Percentiles rank a stretch among this genome's conserved stretches.
phyloP scores from a whole-genome alignment of 257 asterid genomes.

The Primulina eburnea region DNA sequence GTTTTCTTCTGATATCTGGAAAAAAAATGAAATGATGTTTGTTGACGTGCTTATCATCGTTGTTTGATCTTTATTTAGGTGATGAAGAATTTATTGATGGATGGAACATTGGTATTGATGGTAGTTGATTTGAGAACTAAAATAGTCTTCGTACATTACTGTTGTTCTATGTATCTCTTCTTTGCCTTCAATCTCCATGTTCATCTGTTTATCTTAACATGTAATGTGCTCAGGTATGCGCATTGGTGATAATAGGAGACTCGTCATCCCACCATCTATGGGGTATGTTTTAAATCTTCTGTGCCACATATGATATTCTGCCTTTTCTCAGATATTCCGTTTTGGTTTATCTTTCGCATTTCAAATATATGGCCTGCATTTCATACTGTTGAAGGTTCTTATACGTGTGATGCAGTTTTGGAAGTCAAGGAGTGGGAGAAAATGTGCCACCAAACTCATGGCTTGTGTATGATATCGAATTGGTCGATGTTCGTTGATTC shows the following conservation, averaged over 20 bases:
- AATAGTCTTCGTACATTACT: slow-evolving; percentile 1
- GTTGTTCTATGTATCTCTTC: neutral
- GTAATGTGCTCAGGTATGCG: slow-evolving; percentile 63
- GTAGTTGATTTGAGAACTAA: slow-evolving; percentile 37
- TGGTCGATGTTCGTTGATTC: slow-evolving; percentile 25
- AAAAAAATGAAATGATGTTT: neutral
- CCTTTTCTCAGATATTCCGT: neutral
- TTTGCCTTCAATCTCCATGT: neutral
- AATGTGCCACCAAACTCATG: slow-evolving; percentile 81
- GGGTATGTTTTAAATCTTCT: slow-evolving; percentile 47
- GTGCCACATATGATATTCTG: neutral
- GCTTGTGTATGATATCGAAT: slow-evolving; percentile 73
- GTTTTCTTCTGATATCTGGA: slow-evolving; percentile 2
- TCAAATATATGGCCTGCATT: neutral
- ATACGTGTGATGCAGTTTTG: slow-evolving; percentile 50
- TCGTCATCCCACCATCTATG: slow-evolving; percentile 72
- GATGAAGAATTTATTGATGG: slow-evolving; percentile 55
- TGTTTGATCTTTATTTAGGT: slow-evolving; percentile 41
- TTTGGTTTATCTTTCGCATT: neutral
- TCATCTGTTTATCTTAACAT: slow-evolving; percentile 7
- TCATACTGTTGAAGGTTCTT: neutral
- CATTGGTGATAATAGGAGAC: slow-evolving; percentile 84
- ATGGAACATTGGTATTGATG: slow-evolving; percentile 71
- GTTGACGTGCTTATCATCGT: slow-evolving; percentile 11
- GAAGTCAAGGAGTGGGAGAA: slow-evolving; percentile 44